These are phyloP conservation scores for Sparassis latifolia DNA, from an alignment of 1,284 basidiomycete genomes.

Conservation along the genomic window DNA sequence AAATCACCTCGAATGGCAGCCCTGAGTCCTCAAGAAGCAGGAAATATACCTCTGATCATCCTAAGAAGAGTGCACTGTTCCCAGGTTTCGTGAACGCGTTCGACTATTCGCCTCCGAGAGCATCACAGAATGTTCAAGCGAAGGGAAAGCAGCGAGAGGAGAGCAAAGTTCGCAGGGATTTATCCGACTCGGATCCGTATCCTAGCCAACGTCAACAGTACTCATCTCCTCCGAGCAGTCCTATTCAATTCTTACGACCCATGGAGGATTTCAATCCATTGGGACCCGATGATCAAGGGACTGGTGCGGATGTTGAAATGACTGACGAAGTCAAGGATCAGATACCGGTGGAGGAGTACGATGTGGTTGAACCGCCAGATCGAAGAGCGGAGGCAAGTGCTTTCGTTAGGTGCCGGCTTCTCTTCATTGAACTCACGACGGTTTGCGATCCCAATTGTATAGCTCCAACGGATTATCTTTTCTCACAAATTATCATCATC, in stretches of 20 bases:
- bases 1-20: constrained; percentile 9
- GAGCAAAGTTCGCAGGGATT: neutral
- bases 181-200: neutral
- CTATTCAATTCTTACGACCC: constrained; percentile 8
- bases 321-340: constrained; percentile 19
- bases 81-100: constrained; percentile 34
- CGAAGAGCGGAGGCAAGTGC: constrained; percentile 50
- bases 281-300: neutral
- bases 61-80: constrained; percentile 12
- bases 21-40: constrained; percentile 4
- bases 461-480: constrained; percentile 56
- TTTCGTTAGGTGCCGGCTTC: neutral
- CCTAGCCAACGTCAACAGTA: neutral
- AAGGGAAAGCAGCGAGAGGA: constrained; percentile 21
- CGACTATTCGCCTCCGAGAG: constrained; percentile 12
- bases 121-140: constrained; percentile 6
- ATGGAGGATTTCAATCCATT: neutral
- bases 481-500: constrained; percentile 41
- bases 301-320: constrained; percentile 17
- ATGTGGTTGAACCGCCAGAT: constrained; percentile 19
- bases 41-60: constrained; percentile 6
- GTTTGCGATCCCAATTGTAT: neutral
- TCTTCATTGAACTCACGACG: neutral
- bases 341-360: constrained; percentile 8
- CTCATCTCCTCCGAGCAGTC: constrained; percentile 22